phyloP scores from a whole-genome alignment of 495 filamentous ascomycete genomes.

The Penicillium psychrofluorescens region DNA sequence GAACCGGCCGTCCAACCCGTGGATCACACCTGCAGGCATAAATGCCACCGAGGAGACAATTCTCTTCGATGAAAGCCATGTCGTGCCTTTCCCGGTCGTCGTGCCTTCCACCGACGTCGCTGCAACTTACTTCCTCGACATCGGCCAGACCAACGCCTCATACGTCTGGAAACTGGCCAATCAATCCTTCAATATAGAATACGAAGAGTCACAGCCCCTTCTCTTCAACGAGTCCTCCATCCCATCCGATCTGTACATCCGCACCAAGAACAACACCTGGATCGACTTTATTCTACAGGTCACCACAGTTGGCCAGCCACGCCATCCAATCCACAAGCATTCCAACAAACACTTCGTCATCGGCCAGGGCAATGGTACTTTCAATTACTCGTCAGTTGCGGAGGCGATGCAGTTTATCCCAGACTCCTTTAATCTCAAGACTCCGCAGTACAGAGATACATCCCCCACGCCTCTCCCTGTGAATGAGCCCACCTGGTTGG shows the following conservation, averaged over 20 bases:
- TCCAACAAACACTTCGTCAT: constrained; percentile 52
- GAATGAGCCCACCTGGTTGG: constrained; percentile 41
- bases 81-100: constrained; percentile 35
- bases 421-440: constrained; percentile 47
- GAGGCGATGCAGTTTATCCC: constrained; percentile 41
- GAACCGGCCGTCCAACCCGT: constrained; percentile 22
- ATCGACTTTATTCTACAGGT: constrained; percentile 48
- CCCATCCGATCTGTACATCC: constrained; percentile 36
- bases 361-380: constrained; percentile 41
- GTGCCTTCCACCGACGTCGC: constrained; percentile 32
- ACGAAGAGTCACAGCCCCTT: constrained; percentile 35
- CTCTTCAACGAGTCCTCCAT: constrained; percentile 37
- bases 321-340: constrained; percentile 59
- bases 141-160: constrained; percentile 30
- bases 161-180: constrained; percentile 44
- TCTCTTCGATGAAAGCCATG: constrained; percentile 27
- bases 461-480: constrained; percentile 30
- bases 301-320: constrained; percentile 22
- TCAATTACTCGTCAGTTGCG: constrained; percentile 42
- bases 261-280: constrained; percentile 47
- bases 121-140: constrained; percentile 23
- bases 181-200: constrained; percentile 20
- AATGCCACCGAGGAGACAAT: constrained; percentile 25
- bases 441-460: constrained; percentile 45
- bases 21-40: constrained; percentile 30